Evolutionary conservation across 2,329 filamentous ascomycete species (phyloP).

Genomic region (Talaromyces sp.): DNA sequence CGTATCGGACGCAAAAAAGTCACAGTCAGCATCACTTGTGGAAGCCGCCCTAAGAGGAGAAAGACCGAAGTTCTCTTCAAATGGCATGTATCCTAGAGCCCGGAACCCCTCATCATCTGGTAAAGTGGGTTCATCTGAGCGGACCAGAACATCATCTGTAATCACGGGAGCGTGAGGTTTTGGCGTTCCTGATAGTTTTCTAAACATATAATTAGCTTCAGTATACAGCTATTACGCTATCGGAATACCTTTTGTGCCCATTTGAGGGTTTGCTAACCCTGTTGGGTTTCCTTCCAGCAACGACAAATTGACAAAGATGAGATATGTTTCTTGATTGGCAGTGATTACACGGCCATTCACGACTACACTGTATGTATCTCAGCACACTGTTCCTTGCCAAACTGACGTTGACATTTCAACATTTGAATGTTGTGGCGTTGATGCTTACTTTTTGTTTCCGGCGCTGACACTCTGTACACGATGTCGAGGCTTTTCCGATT

Average conservation of each 20-base stretch:
- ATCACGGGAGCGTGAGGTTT: background rate
- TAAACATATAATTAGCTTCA: background rate
- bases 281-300: constrained; percentile 23
- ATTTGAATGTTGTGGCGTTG: background rate
- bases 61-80: constrained; percentile 8
- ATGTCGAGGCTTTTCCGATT: constrained; percentile 2
- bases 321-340: constrained; percentile 46
- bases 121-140: background rate
- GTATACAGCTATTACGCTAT: background rate
- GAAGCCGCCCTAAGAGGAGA: background rate
- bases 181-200: background rate
- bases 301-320: constrained; percentile 45
- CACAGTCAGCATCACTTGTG: background rate
- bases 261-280: constrained; percentile 5
- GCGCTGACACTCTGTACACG: constrained; percentile 48
- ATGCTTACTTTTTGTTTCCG: constrained; percentile 47
- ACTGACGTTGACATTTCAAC: background rate
- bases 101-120: background rate
- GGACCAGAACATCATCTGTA: background rate
- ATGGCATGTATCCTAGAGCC: constrained; percentile 16
- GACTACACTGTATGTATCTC: constrained; percentile 39
- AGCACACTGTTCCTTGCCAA: background rate
- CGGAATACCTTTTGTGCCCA: constrained; percentile 13
- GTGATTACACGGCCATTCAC: constrained; percentile 50
- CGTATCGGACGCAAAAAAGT: constrained; percentile 21